These are phyloP conservation scores for Punica granatum DNA, from an alignment of 345 rosid species.

Conservation along the genomic window DNA sequence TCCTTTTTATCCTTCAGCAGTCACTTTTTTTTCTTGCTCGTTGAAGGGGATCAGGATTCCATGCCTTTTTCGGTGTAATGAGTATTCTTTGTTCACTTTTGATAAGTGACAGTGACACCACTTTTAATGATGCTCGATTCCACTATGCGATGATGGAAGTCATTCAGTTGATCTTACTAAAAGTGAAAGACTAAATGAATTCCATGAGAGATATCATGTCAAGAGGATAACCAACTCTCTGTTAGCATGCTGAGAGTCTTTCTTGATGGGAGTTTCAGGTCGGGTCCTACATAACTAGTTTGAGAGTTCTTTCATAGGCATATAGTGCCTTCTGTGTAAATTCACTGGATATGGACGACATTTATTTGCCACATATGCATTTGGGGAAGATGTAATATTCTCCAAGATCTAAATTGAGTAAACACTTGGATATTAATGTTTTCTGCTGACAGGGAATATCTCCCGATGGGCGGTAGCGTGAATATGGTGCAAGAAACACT, in stretches of 20 bases:
- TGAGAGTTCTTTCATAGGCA: background rate
- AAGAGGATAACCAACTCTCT: background rate
- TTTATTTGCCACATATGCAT: background rate
- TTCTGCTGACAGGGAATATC: conserved; percentile 67
- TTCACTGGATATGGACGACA: background rate
- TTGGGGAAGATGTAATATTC: background rate
- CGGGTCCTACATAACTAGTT: background rate
- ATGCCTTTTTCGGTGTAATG: conserved; percentile 3
- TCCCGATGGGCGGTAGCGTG: conserved; percentile 96
- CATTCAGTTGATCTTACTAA: background rate
- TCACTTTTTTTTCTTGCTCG: conserved; percentile 4
- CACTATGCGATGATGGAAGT: background rate
- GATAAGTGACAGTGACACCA: background rate
- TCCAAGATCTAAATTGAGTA: background rate
- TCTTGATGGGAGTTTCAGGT: background rate
- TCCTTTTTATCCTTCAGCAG: conserved; percentile 11
- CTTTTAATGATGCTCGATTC: background rate
- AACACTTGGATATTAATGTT: background rate
- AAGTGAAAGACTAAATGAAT: too few species aligned
- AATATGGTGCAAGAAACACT: conserved; percentile 84
- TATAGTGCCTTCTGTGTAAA: background rate
- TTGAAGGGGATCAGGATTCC: background rate
- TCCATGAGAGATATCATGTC: background rate
- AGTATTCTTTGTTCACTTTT: background rate
- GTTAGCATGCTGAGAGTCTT: background rate